phyloP scores from a whole-genome alignment of 805 yeast genomes.

The Candida nanaspora region DNA sequence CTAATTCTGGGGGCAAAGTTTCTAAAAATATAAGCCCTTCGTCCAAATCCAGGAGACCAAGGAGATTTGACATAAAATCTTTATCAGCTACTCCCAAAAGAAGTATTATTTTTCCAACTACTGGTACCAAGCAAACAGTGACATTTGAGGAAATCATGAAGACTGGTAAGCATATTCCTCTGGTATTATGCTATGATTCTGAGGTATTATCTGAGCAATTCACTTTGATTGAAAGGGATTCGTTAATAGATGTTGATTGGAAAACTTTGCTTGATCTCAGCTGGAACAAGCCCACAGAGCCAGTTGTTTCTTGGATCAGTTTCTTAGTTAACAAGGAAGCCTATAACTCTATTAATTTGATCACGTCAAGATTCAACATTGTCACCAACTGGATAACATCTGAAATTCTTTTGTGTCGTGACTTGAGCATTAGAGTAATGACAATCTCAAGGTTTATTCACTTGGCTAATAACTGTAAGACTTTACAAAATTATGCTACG shows the following conservation, averaged over 20 bases:
- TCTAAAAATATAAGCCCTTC: background rate
- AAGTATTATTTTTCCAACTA: background rate
- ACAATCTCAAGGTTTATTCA: conserved; percentile 84
- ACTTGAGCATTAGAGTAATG: conserved; percentile 50
- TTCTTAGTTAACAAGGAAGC: conserved; percentile 45
- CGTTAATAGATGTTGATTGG: conserved; percentile 86
- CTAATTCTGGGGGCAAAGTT: no score
- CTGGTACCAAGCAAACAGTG: background rate
- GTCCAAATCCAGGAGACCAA: conserved; percentile 3
- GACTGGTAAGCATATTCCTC: conserved; percentile 64
- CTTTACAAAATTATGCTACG: conserved; percentile 76
- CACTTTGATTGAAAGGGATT: conserved; percentile 81
- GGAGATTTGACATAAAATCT: conserved; percentile 22
- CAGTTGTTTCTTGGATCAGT: conserved; percentile 80
- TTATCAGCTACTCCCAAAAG: conserved; percentile 21
- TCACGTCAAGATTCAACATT: conserved; percentile 78
- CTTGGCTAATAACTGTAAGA: conserved; percentile 67
- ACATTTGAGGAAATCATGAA: conserved; percentile 35
- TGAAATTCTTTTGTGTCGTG: conserved; percentile 68
- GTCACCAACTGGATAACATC: conserved; percentile 90
- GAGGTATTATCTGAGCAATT: conserved; percentile 67
- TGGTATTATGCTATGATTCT: conserved; percentile 68
- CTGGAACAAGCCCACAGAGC: conserved; percentile 61
- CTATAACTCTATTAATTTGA: conserved; percentile 68
- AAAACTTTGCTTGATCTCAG: conserved; percentile 71